phyloP scores from a whole-genome alignment of 257 asterid genomes.

The Eucommia ulmoides region DNA sequence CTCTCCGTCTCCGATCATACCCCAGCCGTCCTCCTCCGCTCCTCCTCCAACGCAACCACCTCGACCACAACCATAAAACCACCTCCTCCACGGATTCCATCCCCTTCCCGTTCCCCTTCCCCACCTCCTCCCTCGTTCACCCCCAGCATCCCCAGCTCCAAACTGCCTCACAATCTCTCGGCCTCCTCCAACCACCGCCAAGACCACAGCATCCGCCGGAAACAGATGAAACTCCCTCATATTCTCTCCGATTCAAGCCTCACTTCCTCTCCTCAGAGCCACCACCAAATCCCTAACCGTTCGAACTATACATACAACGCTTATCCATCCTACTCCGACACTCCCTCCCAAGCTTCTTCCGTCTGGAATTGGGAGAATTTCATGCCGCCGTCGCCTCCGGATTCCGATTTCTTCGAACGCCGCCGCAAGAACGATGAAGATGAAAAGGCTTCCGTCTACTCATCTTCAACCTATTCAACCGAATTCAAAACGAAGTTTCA shows the following conservation, averaged over 20 bases:
- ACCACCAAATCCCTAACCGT: neutral
- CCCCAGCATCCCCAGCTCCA: slow-evolving; percentile 15
- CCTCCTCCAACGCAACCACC: slow-evolving; percentile 20
- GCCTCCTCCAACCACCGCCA: slow-evolving; percentile 20
- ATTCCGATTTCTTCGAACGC: slow-evolving; percentile 64
- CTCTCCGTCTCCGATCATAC: slow-evolving; percentile 71
- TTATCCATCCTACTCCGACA: slow-evolving; percentile 53
- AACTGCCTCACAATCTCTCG: slow-evolving; percentile 32
- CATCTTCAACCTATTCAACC: slow-evolving; percentile 42
- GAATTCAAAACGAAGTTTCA: neutral
- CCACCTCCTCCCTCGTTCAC: slow-evolving; percentile 29
- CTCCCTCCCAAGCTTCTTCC: slow-evolving; percentile 87
- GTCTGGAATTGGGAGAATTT: slow-evolving; percentile 98
- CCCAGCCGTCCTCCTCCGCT: slow-evolving; percentile 75
- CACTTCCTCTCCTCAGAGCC: slow-evolving; percentile 46
- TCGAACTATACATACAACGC: slow-evolving; percentile 40
- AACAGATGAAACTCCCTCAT: slow-evolving; percentile 60
- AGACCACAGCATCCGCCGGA: slow-evolving; percentile 16
- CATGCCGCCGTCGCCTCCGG: slow-evolving; percentile 91
- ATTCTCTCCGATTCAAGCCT: slow-evolving; percentile 80
- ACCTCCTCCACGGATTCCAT: slow-evolving; percentile 28
- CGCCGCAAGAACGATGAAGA: slow-evolving; percentile 29
- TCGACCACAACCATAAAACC: slow-evolving; percentile 7
- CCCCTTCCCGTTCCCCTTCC: slow-evolving; percentile 26
- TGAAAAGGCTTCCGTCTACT: slow-evolving; percentile 45